phyloP scores from a whole-genome alignment of 257 asterid species.

The Osmanthus fragrans region DNA sequence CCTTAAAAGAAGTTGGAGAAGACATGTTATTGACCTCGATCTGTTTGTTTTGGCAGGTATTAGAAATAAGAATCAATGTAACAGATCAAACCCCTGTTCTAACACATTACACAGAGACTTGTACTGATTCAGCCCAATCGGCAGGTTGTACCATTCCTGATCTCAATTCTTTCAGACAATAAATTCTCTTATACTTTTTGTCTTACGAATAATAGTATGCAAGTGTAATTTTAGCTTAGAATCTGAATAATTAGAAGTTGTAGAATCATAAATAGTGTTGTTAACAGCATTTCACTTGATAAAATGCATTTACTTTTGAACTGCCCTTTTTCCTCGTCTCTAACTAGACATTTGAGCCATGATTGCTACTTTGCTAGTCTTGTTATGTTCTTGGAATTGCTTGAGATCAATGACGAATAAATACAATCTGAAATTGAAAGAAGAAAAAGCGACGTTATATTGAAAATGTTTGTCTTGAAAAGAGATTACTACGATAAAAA shows the following conservation, averaged over 20 bases:
- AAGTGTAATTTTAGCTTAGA: slow-evolving; percentile 1
- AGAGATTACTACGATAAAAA: not conserved
- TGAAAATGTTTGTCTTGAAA: too few relatives aligned
- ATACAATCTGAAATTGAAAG: not conserved
- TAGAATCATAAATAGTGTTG: not conserved
- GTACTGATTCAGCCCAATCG: not conserved
- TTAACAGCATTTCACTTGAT: not conserved
- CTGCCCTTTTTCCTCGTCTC: not conserved
- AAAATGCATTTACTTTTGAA: not conserved
- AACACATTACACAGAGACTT: not conserved
- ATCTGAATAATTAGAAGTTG: not conserved
- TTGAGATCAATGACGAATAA: not conserved
- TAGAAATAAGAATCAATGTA: not conserved
- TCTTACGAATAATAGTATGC: slow-evolving; percentile 18
- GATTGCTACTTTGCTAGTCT: not conserved
- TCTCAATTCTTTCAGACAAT: slow-evolving; percentile 16
- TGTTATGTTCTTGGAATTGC: not conserved
- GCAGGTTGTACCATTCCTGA: not conserved
- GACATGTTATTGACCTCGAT: not conserved
- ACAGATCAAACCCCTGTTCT: not conserved
- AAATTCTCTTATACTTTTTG: slow-evolving; percentile 19
- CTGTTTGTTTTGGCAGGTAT: not conserved
- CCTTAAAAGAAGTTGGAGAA: not conserved
- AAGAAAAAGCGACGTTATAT: not conserved
- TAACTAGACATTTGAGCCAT: not conserved